A percentile compares a stretch with the other conserved stretches of the same genome.
These are phyloP conservation scores for Graphium sp. DNA, from an alignment of 2,329 filamentous ascomycete genomes.

Conservation along the genomic window DNA sequence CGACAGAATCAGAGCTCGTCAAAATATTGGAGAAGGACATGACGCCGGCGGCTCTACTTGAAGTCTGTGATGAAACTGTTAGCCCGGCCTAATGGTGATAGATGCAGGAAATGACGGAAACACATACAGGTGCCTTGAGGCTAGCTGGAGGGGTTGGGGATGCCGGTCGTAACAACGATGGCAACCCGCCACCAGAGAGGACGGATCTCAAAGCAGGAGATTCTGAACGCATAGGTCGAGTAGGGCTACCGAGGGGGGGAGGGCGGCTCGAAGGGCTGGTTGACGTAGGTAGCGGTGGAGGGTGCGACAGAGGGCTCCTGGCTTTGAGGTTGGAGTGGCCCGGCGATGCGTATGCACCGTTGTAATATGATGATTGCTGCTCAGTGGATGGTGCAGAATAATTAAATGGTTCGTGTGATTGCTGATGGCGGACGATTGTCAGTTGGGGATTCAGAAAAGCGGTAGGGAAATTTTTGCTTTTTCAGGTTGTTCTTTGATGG, in stretches of 20 bases:
- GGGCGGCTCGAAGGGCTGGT: constrained; percentile 21
- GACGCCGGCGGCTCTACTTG: constrained; percentile 61
- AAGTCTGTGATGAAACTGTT: constrained; percentile 23
- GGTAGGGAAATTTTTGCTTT: too few species aligned
- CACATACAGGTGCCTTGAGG: constrained; percentile 3
- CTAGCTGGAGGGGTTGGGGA: constrained; percentile 4
- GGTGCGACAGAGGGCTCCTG: constrained; percentile 31
- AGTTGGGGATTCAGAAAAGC: too few species aligned
- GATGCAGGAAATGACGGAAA: neutral
- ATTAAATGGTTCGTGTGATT: constrained; percentile 5
- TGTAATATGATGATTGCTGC: constrained; percentile 24
- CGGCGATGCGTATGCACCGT: constrained; percentile 31
- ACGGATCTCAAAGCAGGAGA: too few species aligned
- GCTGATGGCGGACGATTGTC: constrained; percentile 1
- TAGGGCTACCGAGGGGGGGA: constrained; percentile 12
- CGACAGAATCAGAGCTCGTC: constrained; percentile 55
- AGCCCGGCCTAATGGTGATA: neutral
- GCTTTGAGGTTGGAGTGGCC: constrained; percentile 24
- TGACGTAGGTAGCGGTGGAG: constrained; percentile 17
- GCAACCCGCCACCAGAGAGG: constrained; percentile 5
- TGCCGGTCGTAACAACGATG: constrained; percentile 6
- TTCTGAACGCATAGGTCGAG: too few species aligned
- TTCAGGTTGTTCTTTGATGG: too few species aligned
- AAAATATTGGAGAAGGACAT: constrained; percentile 97
- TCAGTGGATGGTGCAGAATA: constrained; percentile 7